Evolutionary conservation across 1,284 basidiomycete genomes (phyloP).

Genomic region (Heterobasidion irregulare): DNA sequence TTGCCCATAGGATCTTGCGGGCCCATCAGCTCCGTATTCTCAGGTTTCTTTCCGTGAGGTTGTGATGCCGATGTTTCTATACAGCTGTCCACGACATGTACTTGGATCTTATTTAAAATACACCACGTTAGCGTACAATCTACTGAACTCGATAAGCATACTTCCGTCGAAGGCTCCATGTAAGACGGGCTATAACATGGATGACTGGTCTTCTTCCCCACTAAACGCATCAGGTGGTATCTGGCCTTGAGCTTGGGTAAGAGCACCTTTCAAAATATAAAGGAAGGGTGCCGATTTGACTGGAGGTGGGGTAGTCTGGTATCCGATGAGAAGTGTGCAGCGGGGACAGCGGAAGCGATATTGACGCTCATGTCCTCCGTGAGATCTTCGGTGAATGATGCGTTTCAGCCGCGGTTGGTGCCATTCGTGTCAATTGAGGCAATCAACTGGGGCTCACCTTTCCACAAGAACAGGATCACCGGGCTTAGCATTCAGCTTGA

Average conservation of each 20-base stretch:
- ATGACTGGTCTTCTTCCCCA: constrained; percentile 28
- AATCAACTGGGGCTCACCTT: constrained; percentile 32
- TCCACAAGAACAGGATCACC: constrained; percentile 63
- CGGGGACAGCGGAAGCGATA: constrained; percentile 69
- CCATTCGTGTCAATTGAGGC: not conserved
- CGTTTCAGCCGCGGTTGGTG: constrained; percentile 1
- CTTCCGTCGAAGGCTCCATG: too few species aligned
- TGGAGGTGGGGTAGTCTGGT: constrained; percentile 66
- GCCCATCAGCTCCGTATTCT: too few species aligned
- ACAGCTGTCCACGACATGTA: too few species aligned
- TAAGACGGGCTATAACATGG: constrained; percentile 4
- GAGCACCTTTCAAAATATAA: constrained; percentile 65
- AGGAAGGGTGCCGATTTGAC: constrained; percentile 64
- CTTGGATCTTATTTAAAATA: too few species aligned
- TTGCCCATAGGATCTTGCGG: too few species aligned
- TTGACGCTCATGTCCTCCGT: constrained; percentile 65
- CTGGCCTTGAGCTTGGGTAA: constrained; percentile 74
- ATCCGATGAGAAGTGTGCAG: constrained; percentile 65
- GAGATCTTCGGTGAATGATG: constrained; percentile 25
- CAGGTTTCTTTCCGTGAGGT: too few species aligned
- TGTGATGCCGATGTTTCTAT: too few species aligned
- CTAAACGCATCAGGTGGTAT: constrained; percentile 70
- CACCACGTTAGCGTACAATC: too few species aligned
- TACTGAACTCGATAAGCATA: too few species aligned
- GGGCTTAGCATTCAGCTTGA: constrained; percentile 67